Conservation (phyloP, 2,329 filamentous ascomycete genomes). For the Xylariaceae sp. region DNA sequence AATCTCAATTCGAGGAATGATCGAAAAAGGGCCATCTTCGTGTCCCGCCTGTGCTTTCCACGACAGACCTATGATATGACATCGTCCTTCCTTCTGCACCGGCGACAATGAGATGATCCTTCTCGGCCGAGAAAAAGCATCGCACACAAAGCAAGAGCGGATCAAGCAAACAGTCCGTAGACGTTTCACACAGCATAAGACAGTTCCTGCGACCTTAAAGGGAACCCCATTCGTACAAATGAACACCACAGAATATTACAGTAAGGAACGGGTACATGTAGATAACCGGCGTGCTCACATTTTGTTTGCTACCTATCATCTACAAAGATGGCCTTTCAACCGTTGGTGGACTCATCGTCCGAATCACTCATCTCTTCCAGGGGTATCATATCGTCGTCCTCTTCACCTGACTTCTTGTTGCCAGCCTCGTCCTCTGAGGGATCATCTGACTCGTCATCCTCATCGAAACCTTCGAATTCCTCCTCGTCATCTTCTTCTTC, state of each 20-base stretch:
- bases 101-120: not conserved
- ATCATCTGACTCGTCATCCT: conserved; percentile 32
- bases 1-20: not conserved
- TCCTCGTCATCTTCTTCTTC: conserved; percentile 39
- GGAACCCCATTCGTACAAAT: not conserved
- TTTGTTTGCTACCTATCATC: conserved; percentile 15
- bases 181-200: no score
- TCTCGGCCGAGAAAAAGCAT: not conserved
- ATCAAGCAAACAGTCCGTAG: not conserved
- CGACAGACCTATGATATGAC: not conserved
- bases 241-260: not conserved
- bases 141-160: not conserved
- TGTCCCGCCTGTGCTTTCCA: conserved; percentile 5
- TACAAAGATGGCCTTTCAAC: conserved; percentile 20
- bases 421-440: conserved; percentile 28
- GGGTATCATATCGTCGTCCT: conserved; percentile 45
- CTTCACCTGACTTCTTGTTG: conserved; percentile 14
- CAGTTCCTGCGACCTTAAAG: not conserved
- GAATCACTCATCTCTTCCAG: conserved; percentile 34
- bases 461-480: conserved; percentile 33
- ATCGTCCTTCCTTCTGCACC: not conserved
- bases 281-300: conserved; percentile 16
- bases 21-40: not conserved
- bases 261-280: conserved; percentile 1
- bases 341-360: conserved; percentile 30